A percentile compares a stretch with the other conserved stretches of the same genome.
These are phyloP conservation scores for Curvularia hawaiiensis DNA, from an alignment of 2,329 filamentous ascomycete genomes.

Conservation along the genomic window DNA sequence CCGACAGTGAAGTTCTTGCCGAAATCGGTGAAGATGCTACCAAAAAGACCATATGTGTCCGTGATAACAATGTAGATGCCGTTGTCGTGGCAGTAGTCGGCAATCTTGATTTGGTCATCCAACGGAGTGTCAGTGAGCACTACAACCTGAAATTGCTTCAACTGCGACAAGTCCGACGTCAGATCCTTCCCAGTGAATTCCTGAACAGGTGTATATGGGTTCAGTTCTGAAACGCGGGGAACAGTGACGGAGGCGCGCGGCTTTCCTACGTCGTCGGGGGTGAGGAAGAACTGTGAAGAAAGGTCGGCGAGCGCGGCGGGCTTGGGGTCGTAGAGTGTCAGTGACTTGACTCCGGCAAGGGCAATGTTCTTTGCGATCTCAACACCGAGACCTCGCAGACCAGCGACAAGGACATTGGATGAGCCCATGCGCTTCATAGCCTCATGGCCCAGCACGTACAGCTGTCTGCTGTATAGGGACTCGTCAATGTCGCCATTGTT, in stretches of 20 bases:
- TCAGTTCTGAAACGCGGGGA: slow-evolving; percentile 89
- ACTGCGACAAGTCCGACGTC: slow-evolving; percentile 74
- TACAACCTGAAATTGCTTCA: slow-evolving; percentile 91
- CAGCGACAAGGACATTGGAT: slow-evolving; percentile 90
- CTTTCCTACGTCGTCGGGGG: slow-evolving; percentile 85
- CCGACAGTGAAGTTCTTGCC: slow-evolving; percentile 90
- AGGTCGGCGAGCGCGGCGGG: slow-evolving; percentile 85
- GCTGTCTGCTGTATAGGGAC: slow-evolving; percentile 69
- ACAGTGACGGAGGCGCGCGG: slow-evolving; percentile 85
- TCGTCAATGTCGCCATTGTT: slow-evolving; percentile 68
- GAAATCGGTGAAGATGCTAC: slow-evolving; percentile 96
- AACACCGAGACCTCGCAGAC: slow-evolving; percentile 91
- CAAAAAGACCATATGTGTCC: slow-evolving; percentile 93
- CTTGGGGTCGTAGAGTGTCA: slow-evolving; percentile 89
- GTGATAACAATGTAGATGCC: slow-evolving; percentile 87
- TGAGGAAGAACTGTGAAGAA: slow-evolving; percentile 97
- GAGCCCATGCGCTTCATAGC: slow-evolving; percentile 99
- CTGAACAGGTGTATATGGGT: slow-evolving; percentile 91
- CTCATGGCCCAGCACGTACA: slow-evolving; percentile 75
- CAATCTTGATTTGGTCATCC: slow-evolving; percentile 79
- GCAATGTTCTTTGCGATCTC: slow-evolving; percentile 99
- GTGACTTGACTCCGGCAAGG: slow-evolving; percentile 95
- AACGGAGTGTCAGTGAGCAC: slow-evolving; percentile 86
- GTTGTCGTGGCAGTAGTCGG: slow-evolving; percentile 93
- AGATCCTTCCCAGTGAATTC: slow-evolving; percentile 71